Conservation (phyloP, 495 filamentous ascomycete species). For the Podospora anserina region DNA sequence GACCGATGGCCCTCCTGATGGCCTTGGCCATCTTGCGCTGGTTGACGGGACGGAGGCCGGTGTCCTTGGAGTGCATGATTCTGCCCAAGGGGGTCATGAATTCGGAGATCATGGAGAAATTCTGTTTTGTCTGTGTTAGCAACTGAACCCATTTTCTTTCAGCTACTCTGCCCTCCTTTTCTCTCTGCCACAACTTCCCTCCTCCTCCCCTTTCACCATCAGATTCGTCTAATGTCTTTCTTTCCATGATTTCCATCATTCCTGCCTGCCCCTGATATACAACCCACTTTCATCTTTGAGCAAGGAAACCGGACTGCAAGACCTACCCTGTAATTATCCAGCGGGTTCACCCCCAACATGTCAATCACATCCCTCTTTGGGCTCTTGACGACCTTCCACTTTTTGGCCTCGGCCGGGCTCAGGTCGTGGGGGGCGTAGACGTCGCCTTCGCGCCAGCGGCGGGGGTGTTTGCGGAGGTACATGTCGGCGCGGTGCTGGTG, state of each 20-base stretch:
- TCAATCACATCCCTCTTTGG: slow-evolving; percentile 73
- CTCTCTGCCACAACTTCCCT: neutral
- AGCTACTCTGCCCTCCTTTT: neutral
- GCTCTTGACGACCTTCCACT: slow-evolving; percentile 44
- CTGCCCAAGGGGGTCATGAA: slow-evolving; percentile 80
- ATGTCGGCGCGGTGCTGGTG: slow-evolving; percentile 22
- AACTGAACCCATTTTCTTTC: neutral
- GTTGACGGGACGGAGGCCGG: slow-evolving; percentile 82
- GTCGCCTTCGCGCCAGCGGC: slow-evolving; percentile 71
- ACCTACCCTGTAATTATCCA: slow-evolving; percentile 79
- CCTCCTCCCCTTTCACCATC: too few species aligned
- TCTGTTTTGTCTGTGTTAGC: slow-evolving; percentile 50
- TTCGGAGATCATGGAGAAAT: slow-evolving; percentile 89
- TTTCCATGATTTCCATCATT: too few species aligned
- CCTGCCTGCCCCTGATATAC: too few species aligned
- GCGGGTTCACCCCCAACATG: slow-evolving; percentile 71
- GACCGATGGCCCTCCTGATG: slow-evolving; percentile 77
- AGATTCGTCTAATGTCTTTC: too few species aligned
- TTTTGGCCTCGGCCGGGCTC: slow-evolving; percentile 65
- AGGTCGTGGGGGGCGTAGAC: slow-evolving; percentile 90
- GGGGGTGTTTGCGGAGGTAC: slow-evolving; percentile 43
- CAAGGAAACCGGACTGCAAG: slow-evolving; percentile 1
- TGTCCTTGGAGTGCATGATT: slow-evolving; percentile 69
- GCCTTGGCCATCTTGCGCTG: slow-evolving; percentile 92
- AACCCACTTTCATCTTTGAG: too few species aligned